phyloP scores from a whole-genome alignment of 495 filamentous ascomycete genomes.

The Penicillium steckii region DNA sequence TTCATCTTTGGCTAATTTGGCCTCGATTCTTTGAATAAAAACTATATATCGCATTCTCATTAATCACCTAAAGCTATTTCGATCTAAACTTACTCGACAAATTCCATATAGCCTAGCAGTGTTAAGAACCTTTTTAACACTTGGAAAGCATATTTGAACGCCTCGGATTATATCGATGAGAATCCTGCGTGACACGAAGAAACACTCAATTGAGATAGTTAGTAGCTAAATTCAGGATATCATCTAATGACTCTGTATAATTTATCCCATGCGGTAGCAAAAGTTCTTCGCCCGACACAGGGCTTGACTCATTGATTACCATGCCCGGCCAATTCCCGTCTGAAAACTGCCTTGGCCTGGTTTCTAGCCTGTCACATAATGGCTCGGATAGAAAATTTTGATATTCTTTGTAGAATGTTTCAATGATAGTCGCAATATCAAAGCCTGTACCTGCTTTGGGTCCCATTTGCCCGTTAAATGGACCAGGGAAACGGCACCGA shows the following conservation, averaged over 20 bases:
- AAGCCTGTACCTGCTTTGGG: background rate
- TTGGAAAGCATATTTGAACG: no score
- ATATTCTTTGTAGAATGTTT: constrained; percentile 19
- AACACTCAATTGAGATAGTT: constrained; percentile 16
- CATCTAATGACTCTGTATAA: constrained; percentile 23
- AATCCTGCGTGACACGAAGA: no score
- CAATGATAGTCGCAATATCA: constrained; percentile 15
- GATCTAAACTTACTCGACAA: no score
- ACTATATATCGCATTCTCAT: no score
- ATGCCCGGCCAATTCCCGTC: constrained; percentile 10
- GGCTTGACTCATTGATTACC: background rate
- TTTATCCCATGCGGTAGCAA: constrained; percentile 12
- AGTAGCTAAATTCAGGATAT: constrained; percentile 26
- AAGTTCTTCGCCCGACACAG: constrained; percentile 5
- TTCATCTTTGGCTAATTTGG: no score
- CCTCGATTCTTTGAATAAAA: no score
- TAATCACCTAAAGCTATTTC: no score
- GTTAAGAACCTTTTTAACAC: no score
- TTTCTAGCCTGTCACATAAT: no score
- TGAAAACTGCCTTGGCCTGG: no score
- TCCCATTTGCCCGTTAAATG: background rate
- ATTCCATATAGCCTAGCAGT: no score
- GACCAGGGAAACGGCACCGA: background rate
- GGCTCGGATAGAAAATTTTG: background rate
- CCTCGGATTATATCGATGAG: no score